Percentiles rank a stretch among this genome's conserved stretches.
These are phyloP conservation scores for Lotmaria passim DNA, from an alignment of 208 protist species.

Conservation along the genomic window DNA sequence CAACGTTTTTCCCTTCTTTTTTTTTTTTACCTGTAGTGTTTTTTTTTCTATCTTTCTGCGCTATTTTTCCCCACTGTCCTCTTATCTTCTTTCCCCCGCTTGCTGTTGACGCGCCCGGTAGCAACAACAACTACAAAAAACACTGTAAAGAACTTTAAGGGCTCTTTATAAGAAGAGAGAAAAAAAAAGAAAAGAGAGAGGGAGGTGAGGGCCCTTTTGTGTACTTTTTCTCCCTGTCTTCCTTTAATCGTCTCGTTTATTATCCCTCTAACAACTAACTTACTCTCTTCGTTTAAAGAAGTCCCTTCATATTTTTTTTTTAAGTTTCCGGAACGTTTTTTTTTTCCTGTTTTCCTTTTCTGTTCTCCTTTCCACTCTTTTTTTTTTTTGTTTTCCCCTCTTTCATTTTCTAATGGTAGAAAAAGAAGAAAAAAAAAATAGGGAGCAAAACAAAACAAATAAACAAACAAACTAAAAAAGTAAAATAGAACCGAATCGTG, in stretches of 20 bases:
- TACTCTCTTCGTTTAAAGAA: not conserved
- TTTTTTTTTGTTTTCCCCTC: constrained; percentile 3
- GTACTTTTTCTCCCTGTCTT: constrained; percentile 3
- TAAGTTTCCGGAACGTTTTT: not conserved
- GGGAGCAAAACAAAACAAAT: not conserved
- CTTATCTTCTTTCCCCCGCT: too few relatives aligned
- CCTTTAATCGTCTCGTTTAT: not conserved
- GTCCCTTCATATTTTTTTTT: not conserved
- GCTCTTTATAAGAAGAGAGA: too few relatives aligned
- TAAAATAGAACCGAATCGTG: not conserved
- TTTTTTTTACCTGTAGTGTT: not conserved
- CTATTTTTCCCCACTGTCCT: too few relatives aligned
- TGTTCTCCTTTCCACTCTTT: not conserved
- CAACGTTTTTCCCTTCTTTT: not conserved
- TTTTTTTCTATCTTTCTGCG: too few relatives aligned
- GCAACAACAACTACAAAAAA: too few relatives aligned
- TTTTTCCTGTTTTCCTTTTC: not conserved
- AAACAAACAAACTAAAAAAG: too few relatives aligned
- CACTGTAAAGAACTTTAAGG: too few relatives aligned
- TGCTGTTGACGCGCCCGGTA: too few relatives aligned
- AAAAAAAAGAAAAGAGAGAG: too few relatives aligned
- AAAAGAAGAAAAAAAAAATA: not conserved
- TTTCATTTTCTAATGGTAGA: not conserved
- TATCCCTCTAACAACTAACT: not conserved
- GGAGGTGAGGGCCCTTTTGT: not conserved